phyloP scores from a whole-genome alignment of 176 grass and related monocot species.

The Calamus simplicifolius region DNA sequence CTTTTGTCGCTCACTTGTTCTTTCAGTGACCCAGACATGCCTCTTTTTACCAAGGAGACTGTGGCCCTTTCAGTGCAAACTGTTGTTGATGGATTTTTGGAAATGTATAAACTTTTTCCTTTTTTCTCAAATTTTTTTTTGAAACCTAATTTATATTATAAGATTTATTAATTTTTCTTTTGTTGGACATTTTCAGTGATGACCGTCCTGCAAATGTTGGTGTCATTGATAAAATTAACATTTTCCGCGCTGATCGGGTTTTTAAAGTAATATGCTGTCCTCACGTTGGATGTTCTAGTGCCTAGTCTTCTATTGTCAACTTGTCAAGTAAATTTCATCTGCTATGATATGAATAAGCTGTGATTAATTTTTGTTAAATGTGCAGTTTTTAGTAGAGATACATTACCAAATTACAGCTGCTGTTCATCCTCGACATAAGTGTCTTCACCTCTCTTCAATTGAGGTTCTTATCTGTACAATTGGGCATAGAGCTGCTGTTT shows the following conservation, averaged over 20 bases:
- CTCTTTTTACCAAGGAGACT: constrained; percentile 62
- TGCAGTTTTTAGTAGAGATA: constrained; percentile 82
- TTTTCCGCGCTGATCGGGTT: constrained; percentile 89
- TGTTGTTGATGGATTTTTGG: constrained; percentile 90
- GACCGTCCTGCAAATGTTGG: constrained; percentile 30
- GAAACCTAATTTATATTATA: constrained; percentile 6
- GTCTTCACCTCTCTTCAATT: constrained; percentile 60
- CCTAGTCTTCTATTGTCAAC: background rate
- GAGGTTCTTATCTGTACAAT: constrained; percentile 77
- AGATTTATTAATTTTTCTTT: background rate
- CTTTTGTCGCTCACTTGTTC: constrained; percentile 57
- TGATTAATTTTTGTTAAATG: constrained; percentile 9
- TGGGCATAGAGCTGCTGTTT: constrained; percentile 61
- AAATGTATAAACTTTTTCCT: constrained; percentile 48
- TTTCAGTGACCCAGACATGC: constrained; percentile 40
- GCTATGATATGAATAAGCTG: too few species aligned
- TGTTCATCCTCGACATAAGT: constrained; percentile 64
- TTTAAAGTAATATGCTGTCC: constrained; percentile 51
- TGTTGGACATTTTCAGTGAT: constrained; percentile 35
- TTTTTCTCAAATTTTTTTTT: background rate
- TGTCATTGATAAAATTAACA: constrained; percentile 78
- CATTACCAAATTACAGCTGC: constrained; percentile 83
- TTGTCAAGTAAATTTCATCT: too few species aligned
- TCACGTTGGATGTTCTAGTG: background rate
- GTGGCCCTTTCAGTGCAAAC: constrained; percentile 59